These are phyloP conservation scores for Dipodascus geniculatus DNA, from an alignment of 805 yeast genomes.

Conservation along the genomic window DNA sequence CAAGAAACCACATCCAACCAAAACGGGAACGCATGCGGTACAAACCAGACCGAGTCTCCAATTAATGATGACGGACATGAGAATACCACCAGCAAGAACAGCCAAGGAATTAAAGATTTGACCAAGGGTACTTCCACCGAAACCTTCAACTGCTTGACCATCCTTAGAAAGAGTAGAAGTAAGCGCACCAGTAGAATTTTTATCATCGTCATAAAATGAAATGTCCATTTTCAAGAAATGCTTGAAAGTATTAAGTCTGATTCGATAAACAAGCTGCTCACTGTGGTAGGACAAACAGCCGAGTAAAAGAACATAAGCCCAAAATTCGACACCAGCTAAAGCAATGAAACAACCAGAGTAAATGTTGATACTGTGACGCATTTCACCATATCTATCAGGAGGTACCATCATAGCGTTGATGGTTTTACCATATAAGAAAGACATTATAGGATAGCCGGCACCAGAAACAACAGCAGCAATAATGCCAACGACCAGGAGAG, in stretches of 20 bases:
- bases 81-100: slow-evolving; percentile 29
- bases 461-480: slow-evolving; percentile 23
- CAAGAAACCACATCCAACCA: slow-evolving; percentile 30
- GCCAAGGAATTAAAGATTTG: slow-evolving; percentile 27
- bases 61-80: slow-evolving; percentile 27
- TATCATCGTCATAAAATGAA: slow-evolving; percentile 26
- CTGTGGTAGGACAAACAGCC: slow-evolving; percentile 19
- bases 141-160: slow-evolving; percentile 29
- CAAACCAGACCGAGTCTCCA: slow-evolving; percentile 33
- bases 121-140: slow-evolving; percentile 31
- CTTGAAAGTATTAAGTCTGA: slow-evolving; percentile 23
- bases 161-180: slow-evolving; percentile 29
- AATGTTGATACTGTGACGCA: slow-evolving; percentile 27
- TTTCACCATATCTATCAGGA: slow-evolving; percentile 19
- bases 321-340: slow-evolving; percentile 23
- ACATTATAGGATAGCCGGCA: slow-evolving; percentile 27
- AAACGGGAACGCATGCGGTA: slow-evolving; percentile 27
- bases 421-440: slow-evolving; percentile 28
- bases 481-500: slow-evolving; percentile 18
- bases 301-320: slow-evolving; percentile 17
- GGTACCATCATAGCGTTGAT: slow-evolving; percentile 26
- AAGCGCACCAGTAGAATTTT: slow-evolving; percentile 28
- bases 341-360: slow-evolving; percentile 26
- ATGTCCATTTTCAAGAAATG: slow-evolving; percentile 29
- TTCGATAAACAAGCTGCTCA: slow-evolving; percentile 24